Evolutionary conservation across 345 rosid species (phyloP), one percentile per base, ranked within the genome.

Genomic region (Cardamine resedifolia): DNA sequence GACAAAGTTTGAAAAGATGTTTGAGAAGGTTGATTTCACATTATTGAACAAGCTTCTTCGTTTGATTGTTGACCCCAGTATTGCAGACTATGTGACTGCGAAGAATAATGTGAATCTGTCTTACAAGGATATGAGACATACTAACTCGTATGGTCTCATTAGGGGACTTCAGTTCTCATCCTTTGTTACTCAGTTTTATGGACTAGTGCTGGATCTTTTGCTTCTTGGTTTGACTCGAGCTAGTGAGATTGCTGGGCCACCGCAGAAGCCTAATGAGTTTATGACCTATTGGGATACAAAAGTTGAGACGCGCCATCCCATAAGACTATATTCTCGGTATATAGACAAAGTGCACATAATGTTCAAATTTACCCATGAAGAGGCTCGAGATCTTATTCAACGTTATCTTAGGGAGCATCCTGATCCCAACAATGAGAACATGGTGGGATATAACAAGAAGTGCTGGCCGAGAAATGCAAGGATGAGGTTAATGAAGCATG

Each of bases 401-500:
- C 89, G 99, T 3, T 95, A 91, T 83, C 97, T 95, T 56, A 91
- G 96, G 63, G 99, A 95, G 81, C 99, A 95, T 77, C 99, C 99
- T 39, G 99, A 91, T 75, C 99, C 97, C 33, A 95, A 95, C 84
- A 95, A 95, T 72, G 99, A 95, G 82, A 95, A 95, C 73, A 95
- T 95, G 99, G 99, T 95, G 68, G 99, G 99, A 57, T 95, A 91
- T 80, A 94, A 91, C 61, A 95, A 95, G 86, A 95, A 95, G 84
- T 95, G 99, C 83, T 95, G 99, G 99, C 99, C 99, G 0, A 87
- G 97, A 83, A 96, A 95, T 87, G 99, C 99, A 15, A 90, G 99
- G 78, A 95, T 95, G 99, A 90, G 99, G 80, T 90, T 95, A 33
- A 95, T 95, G 99, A 95, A 95, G 74, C 99, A 95, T 63, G 99